These are phyloP conservation scores for Anastatica hierochuntica DNA, from an alignment of 345 rosid genomes.

Conservation along the genomic window DNA sequence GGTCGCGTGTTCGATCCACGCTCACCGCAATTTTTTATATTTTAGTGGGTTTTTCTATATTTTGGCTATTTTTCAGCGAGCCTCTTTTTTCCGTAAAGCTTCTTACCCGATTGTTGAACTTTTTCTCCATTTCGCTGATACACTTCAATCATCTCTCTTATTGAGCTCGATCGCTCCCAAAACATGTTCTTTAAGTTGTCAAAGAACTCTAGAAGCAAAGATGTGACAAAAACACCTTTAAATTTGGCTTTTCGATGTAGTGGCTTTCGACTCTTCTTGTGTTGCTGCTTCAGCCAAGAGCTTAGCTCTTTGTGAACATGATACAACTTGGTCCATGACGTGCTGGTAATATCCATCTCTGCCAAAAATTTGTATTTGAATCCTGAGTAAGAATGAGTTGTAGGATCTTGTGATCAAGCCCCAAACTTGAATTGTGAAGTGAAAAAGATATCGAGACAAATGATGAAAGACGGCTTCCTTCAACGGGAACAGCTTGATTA, in stretches of 20 bases:
- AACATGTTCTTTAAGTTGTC: constrained; percentile 36
- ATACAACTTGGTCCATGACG: constrained; percentile 28
- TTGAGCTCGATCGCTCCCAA: constrained; percentile 35
- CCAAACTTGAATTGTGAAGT: constrained; percentile 58
- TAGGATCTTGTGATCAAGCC: constrained; percentile 32
- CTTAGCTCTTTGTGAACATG: constrained; percentile 24
- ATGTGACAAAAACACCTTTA: constrained; percentile 47
- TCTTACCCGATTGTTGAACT: constrained; percentile 33
- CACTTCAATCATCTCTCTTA: constrained; percentile 17
- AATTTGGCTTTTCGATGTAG: constrained; percentile 28
- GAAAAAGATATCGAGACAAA: constrained; percentile 50
- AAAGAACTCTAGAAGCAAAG: constrained; percentile 33
- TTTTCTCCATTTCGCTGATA: constrained; percentile 53
- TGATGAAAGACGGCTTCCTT: constrained; percentile 51
- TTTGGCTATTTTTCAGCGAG: constrained; percentile 47
- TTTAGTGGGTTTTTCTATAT: too few species aligned
- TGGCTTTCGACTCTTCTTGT: constrained; percentile 24
- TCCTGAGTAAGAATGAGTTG: constrained; percentile 25
- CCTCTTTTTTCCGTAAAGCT: constrained; percentile 41
- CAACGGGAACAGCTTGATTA: constrained; percentile 35
- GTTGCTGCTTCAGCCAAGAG: constrained; percentile 19
- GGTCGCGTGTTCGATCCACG: constrained; percentile 75
- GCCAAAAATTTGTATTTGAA: constrained; percentile 28
- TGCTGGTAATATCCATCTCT: constrained; percentile 4
- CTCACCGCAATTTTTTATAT: constrained; percentile 42